Conservation (phyloP, 305 asterid species). For the Fraxinus sp. region DNA sequence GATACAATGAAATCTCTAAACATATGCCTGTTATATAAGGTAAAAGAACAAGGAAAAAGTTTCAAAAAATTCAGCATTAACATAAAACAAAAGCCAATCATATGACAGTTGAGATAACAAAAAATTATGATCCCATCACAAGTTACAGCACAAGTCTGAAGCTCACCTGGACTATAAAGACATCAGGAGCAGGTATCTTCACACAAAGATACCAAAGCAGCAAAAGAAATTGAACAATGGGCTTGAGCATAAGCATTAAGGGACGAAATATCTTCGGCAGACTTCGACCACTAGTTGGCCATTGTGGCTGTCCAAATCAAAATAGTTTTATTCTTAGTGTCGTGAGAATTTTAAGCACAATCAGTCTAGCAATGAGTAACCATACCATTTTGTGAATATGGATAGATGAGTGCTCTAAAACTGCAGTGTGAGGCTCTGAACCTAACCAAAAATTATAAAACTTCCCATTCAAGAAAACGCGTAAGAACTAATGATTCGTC, state of each 20-base stretch:
- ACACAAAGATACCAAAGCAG: constrained; percentile 86
- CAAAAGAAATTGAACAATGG: constrained; percentile 71
- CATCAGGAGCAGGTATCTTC: constrained; percentile 86
- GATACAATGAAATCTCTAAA: not conserved
- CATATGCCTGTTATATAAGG: not conserved
- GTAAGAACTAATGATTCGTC: not conserved
- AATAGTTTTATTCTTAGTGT: constrained; percentile 22
- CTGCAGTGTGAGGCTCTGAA: constrained; percentile 75
- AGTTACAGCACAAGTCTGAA: constrained; percentile 3
- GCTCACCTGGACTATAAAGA: constrained; percentile 83
- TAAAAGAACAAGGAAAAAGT: not conserved
- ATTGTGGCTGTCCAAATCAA: constrained; percentile 56
- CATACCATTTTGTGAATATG: constrained; percentile 80
- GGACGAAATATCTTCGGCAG: constrained; percentile 73
- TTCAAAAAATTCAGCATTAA: not conserved
- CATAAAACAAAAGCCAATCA: not conserved
- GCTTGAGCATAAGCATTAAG: constrained; percentile 66
- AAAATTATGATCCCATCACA: not conserved
- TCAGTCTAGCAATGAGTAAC: constrained; percentile 21
- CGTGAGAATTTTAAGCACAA: constrained; percentile 3
- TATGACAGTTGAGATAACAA: not conserved
- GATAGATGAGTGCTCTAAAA: constrained; percentile 64
- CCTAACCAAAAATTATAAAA: constrained; percentile 47
- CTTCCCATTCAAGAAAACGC: constrained; percentile 24
- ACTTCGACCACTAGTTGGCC: constrained; percentile 64